Percentiles rank a stretch among this genome's conserved stretches.
These are phyloP conservation scores for Phytophthora constricta DNA, from an alignment of 352 stramenopile genomes.

Conservation along the genomic window DNA sequence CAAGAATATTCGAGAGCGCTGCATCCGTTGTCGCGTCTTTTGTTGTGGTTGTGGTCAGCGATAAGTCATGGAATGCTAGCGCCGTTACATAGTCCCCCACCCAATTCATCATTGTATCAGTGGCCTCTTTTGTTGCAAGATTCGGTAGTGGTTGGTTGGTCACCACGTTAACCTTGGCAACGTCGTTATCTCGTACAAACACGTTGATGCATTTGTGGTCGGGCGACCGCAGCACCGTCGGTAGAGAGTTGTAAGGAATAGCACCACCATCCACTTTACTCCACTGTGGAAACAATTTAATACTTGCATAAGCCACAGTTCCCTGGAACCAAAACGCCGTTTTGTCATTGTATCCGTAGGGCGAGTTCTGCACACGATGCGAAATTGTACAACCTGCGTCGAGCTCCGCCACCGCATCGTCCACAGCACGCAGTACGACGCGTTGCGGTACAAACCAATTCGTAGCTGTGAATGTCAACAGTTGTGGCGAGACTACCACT, in stretches of 20 bases:
- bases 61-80: conserved; percentile 67
- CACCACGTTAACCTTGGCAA: conserved; percentile 44
- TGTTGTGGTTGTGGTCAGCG: conserved; percentile 27
- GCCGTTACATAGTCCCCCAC: conserved; percentile 59
- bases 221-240: conserved; percentile 56
- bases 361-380: conserved; percentile 60
- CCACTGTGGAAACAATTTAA: conserved; percentile 36
- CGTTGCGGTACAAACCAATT: conserved; percentile 74
- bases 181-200: conserved; percentile 56
- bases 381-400: conserved; percentile 48
- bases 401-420: conserved; percentile 54
- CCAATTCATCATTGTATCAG: conserved; percentile 48
- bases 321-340: conserved; percentile 69
- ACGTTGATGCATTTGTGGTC: conserved; percentile 58
- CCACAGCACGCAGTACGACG: conserved; percentile 52
- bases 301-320: conserved; percentile 23
- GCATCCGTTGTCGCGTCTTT: conserved; percentile 8
- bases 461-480: conserved; percentile 64
- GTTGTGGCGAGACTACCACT: conserved; percentile 51
- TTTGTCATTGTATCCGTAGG: conserved; percentile 50
- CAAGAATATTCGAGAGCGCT: conserved; percentile 49
- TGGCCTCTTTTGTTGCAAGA: conserved; percentile 49
- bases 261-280: conserved; percentile 10
- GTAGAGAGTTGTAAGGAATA: conserved; percentile 73
- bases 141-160: conserved; percentile 46